Evolutionary conservation across 2,329 filamentous ascomycete genomes (phyloP).

Genomic region (Aspergillus novoparasiticus): DNA sequence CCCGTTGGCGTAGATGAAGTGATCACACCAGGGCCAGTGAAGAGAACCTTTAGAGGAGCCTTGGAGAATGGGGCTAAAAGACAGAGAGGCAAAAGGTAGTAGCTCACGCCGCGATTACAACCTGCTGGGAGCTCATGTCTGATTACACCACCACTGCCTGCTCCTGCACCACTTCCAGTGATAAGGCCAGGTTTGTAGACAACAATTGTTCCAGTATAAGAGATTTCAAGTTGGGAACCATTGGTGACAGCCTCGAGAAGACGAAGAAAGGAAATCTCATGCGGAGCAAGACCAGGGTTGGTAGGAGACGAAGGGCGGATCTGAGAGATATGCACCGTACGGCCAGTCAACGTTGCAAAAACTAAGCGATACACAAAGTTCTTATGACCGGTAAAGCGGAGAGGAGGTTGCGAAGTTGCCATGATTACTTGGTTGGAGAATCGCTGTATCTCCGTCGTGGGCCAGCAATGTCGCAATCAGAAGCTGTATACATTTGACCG

Average conservation of each 20-base stretch:
- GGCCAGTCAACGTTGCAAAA: conserved; percentile 87
- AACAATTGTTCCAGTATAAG: conserved; percentile 90
- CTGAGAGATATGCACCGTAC: conserved; percentile 86
- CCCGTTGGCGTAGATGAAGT: conserved; percentile 80
- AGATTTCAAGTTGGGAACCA: conserved; percentile 91
- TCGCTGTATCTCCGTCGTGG: conserved; percentile 15
- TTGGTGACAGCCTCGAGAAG: conserved; percentile 95
- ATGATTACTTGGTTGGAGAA: conserved; percentile 22
- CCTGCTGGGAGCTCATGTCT: conserved; percentile 77
- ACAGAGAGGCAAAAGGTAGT: conserved; percentile 87
- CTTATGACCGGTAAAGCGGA: conserved; percentile 83
- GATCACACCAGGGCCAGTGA: conserved; percentile 89
- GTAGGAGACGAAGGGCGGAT: conserved; percentile 87
- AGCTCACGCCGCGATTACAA: conserved; percentile 80
- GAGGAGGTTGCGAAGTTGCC: conserved; percentile 50
- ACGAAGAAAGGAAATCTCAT: conserved; percentile 94
- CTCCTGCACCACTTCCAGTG: conserved; percentile 76
- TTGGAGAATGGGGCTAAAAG: conserved; percentile 93
- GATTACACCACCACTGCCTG: conserved; percentile 73
- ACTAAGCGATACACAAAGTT: conserved; percentile 82
- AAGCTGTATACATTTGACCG: background rate
- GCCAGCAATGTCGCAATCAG: conserved; percentile 4
- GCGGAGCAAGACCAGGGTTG: conserved; percentile 82
- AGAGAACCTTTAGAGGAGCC: conserved; percentile 82
- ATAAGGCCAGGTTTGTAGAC: conserved; percentile 92